Evolutionary conservation across 1,139 yeast genomes (phyloP).

Genomic region (Diutina ranongensis): DNA sequence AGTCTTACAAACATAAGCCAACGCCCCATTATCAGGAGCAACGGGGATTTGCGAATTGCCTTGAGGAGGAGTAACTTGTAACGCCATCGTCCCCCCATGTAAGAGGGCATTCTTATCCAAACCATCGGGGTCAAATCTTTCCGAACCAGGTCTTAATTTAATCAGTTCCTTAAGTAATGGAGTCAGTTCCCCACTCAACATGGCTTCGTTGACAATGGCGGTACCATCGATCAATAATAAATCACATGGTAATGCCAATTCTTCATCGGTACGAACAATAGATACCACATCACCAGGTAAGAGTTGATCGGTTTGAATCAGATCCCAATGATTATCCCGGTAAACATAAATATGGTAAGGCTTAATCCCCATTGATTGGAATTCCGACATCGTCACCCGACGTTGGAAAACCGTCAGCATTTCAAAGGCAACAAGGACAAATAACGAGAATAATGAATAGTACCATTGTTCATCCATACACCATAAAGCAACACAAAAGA

Average conservation of each 20-base stretch:
- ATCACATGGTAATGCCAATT: constrained; percentile 95
- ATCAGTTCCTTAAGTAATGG: constrained; percentile 91
- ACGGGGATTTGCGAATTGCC: constrained; percentile 33
- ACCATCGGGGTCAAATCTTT: constrained; percentile 61
- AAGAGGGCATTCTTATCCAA: constrained; percentile 80
- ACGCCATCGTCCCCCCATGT: constrained; percentile 95
- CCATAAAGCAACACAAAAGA: constrained; percentile 94
- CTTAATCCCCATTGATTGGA: constrained; percentile 94
- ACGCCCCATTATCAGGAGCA: constrained; percentile 88
- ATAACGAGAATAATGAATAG: constrained; percentile 78
- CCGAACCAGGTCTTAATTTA: constrained; percentile 67
- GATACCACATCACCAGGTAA: constrained; percentile 93
- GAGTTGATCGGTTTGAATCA: constrained; percentile 59
- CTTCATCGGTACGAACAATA: constrained; percentile 78
- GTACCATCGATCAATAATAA: constrained; percentile 75
- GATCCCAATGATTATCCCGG: constrained; percentile 62
- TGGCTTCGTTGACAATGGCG: constrained; percentile 92
- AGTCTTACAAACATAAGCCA: constrained; percentile 83
- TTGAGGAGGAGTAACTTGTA: constrained; percentile 55
- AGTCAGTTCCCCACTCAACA: constrained; percentile 97
- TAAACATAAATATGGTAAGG: constrained; percentile 71
- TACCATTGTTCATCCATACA: constrained; percentile 97
- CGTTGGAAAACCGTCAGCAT: constrained; percentile 93
- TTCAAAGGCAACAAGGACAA: constrained; percentile 90
- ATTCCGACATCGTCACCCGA: constrained; percentile 86